Percentiles rank a stretch among this genome's conserved stretches.
Evolutionary conservation across 2,329 filamentous ascomycete genomes (phyloP).

Genomic region (Aspergillus sp.): DNA sequence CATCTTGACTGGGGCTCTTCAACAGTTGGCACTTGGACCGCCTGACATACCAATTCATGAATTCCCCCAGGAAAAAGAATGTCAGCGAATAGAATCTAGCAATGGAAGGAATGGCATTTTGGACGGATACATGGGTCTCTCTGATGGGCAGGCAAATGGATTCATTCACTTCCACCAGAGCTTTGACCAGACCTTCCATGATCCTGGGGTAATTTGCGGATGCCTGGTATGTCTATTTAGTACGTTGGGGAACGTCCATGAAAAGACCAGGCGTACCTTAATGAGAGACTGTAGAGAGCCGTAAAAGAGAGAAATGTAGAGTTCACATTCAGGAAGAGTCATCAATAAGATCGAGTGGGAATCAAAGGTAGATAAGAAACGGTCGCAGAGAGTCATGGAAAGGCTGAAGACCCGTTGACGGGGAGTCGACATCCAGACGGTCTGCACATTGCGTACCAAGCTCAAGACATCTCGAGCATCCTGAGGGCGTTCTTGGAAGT

Average conservation of each 20-base stretch:
- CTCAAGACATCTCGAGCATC: slow-evolving; percentile 22
- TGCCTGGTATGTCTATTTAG: slow-evolving; percentile 18
- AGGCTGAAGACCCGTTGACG: slow-evolving; percentile 21
- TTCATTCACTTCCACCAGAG: slow-evolving; percentile 28
- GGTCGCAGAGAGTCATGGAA: slow-evolving; percentile 21
- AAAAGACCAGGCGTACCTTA: slow-evolving; percentile 21
- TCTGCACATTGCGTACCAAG: slow-evolving; percentile 22
- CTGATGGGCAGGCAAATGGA: slow-evolving; percentile 15
- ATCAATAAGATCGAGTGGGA: slow-evolving; percentile 22
- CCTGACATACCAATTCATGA: slow-evolving; percentile 35
- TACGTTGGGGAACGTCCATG: background rate
- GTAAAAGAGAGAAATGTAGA: slow-evolving; percentile 29
- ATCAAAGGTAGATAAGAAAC: slow-evolving; percentile 23
- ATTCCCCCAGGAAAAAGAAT: slow-evolving; percentile 32
- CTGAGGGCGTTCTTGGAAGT: slow-evolving; percentile 23
- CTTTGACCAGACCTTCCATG: slow-evolving; percentile 28
- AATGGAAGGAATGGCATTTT: slow-evolving; percentile 15
- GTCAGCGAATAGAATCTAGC: slow-evolving; percentile 29
- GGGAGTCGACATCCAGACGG: slow-evolving; percentile 22
- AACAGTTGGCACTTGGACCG: slow-evolving; percentile 29
- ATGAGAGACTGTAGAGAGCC: slow-evolving; percentile 31
- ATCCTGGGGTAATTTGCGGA: slow-evolving; percentile 30
- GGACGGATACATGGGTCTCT: slow-evolving; percentile 6
- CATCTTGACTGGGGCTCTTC: slow-evolving; percentile 30
- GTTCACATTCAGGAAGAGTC: slow-evolving; percentile 21